These are phyloP conservation scores for Xylariaceae sp. DNA, from an alignment of 2,329 filamentous ascomycete genomes.

Conservation along the genomic window DNA sequence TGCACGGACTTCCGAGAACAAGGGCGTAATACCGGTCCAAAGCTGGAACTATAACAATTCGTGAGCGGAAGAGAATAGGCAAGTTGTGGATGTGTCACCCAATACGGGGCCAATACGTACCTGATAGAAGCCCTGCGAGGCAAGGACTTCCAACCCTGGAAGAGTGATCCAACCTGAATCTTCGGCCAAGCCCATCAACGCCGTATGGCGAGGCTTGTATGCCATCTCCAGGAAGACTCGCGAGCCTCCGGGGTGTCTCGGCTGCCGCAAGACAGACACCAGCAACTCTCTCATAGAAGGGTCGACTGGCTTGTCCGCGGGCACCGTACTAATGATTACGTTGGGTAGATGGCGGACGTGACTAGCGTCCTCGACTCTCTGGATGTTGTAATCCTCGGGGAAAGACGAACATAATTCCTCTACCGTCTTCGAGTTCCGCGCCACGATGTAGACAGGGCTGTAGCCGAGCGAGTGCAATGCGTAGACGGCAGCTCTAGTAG, in stretches of 20 bases:
- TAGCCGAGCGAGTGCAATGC: conserved; percentile 81
- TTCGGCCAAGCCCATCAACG: conserved; percentile 78
- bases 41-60: conserved; percentile 58
- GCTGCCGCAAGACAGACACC: conserved; percentile 43
- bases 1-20: conserved; percentile 65
- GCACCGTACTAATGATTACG: conserved; percentile 86
- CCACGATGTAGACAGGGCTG: conserved; percentile 80
- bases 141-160: conserved; percentile 81
- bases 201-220: conserved; percentile 82
- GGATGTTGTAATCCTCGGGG: conserved; percentile 66
- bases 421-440: conserved; percentile 68
- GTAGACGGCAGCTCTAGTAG: conserved; percentile 85
- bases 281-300: conserved; percentile 62
- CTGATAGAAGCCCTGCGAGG: conserved; percentile 87
- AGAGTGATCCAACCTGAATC: conserved; percentile 78
- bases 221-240: conserved; percentile 88
- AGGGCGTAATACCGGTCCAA: conserved; percentile 77
- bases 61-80: neutral
- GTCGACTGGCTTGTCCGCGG: conserved; percentile 82
- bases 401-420: conserved; percentile 66
- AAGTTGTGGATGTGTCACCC: neutral
- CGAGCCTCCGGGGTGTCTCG: conserved; percentile 29
- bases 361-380: conserved; percentile 48
- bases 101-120: conserved; percentile 39
- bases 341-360: conserved; percentile 47